Evolutionary conservation across 2,329 filamentous ascomycete genomes (phyloP).

Genomic region (Fusarium sp.): DNA sequence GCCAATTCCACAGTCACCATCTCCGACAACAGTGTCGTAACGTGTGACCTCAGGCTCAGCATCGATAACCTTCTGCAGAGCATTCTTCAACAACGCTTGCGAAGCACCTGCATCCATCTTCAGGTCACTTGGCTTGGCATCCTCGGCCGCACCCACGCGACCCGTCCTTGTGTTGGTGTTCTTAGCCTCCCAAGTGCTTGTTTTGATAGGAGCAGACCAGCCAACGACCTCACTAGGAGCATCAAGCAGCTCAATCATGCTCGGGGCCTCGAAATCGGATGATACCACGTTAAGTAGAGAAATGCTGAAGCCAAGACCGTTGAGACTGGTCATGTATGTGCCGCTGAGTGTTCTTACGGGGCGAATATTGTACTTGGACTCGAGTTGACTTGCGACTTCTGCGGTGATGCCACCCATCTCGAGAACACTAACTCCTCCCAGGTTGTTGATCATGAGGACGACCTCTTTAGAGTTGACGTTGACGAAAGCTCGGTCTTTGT

Average conservation of each 20-base stretch:
- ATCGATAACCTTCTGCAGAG: constrained; percentile 69
- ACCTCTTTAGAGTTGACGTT: constrained; percentile 71
- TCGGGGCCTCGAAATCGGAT: constrained; percentile 67
- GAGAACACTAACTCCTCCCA: constrained; percentile 77
- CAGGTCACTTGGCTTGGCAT: constrained; percentile 59
- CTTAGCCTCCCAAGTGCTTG: constrained; percentile 71
- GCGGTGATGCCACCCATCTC: constrained; percentile 78
- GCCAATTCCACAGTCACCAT: constrained; percentile 90
- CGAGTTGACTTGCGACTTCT: constrained; percentile 74
- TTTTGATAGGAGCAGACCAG: constrained; percentile 73
- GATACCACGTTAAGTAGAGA: constrained; percentile 73
- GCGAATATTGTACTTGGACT: constrained; percentile 65
- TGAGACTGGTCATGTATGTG: constrained; percentile 82
- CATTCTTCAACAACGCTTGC: constrained; percentile 64
- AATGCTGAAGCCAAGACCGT: constrained; percentile 80
- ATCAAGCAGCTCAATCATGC: constrained; percentile 77
- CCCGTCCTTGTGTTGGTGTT: constrained; percentile 61
- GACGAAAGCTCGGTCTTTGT: constrained; percentile 77
- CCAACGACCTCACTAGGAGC: constrained; percentile 75
- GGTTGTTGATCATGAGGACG: constrained; percentile 79
- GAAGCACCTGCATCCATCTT: constrained; percentile 64
- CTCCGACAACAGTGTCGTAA: constrained; percentile 85
- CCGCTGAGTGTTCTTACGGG: constrained; percentile 74
- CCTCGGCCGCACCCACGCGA: constrained; percentile 46
- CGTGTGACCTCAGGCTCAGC: constrained; percentile 78